These are phyloP conservation scores for Neckera pumila DNA, from an alignment of 225 moss, liverwort and hornwort species.

Conservation along the genomic window DNA sequence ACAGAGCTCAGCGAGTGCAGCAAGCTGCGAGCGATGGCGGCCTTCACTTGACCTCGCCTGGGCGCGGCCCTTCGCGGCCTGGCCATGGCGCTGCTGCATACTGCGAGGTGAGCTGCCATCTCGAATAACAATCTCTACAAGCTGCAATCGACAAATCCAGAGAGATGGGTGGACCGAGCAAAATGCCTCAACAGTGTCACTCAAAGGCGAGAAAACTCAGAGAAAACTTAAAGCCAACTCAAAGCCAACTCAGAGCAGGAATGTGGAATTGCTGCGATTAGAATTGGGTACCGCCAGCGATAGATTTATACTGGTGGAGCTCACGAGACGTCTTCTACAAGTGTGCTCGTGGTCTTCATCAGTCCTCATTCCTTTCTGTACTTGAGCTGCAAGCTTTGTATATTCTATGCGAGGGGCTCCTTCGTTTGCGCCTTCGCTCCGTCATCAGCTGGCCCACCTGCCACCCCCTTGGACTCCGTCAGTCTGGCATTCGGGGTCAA, in stretches of 20 bases:
- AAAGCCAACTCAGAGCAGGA: background rate
- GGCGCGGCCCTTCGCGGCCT: background rate
- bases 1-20: background rate
- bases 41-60: slow-evolving; percentile 34
- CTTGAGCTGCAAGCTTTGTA: background rate
- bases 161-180: background rate
- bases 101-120: slow-evolving; percentile 5
- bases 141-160: background rate
- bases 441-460: background rate
- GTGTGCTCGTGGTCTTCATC: background rate
- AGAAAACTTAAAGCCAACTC: too few relatives aligned
- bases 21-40: slow-evolving; percentile 17
- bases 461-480: background rate
- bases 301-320: background rate
- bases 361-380: background rate
- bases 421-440: background rate
- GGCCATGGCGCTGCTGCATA: background rate
- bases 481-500: background rate
- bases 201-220: background rate
- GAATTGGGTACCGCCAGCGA: background rate
- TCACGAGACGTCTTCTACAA: background rate
- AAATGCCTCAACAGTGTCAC: background rate
- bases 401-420: background rate
- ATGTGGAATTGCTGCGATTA: background rate
- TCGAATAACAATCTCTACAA: background rate